Percentiles rank a stretch among this genome's conserved stretches.
These are phyloP conservation scores for Lepiota subincarnata DNA, from an alignment of 768 basidiomycete species.

Conservation along the genomic window DNA sequence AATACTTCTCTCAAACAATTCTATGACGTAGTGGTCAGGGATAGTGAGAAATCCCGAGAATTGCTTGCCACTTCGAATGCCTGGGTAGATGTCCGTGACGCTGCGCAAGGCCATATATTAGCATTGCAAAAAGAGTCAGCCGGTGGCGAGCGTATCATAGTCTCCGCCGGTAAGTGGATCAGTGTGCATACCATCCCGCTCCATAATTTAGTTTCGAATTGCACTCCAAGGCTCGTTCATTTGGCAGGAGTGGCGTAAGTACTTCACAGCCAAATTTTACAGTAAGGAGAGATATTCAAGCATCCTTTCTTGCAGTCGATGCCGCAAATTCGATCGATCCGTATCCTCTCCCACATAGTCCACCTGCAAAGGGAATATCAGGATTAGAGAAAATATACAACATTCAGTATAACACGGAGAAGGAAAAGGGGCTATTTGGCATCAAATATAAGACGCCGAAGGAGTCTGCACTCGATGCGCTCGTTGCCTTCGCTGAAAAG, in stretches of 20 bases:
- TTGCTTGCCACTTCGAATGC: constrained; percentile 15
- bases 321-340: constrained; percentile 24
- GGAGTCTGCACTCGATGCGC: constrained; percentile 26
- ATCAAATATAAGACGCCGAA: constrained; percentile 26
- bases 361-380: constrained; percentile 25
- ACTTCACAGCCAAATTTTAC: background rate
- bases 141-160: constrained; percentile 54
- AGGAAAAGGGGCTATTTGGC: constrained; percentile 27
- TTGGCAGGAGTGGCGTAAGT: constrained; percentile 36
- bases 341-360: constrained; percentile 20
- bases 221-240: constrained; percentile 17
- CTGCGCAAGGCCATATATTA: constrained; percentile 50
- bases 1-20: constrained; percentile 33
- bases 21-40: constrained; percentile 23
- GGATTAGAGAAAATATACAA: constrained; percentile 18
- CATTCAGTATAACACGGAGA: constrained; percentile 22
- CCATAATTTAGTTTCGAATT: background rate
- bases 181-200: background rate
- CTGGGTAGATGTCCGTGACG: constrained; percentile 54
- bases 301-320: constrained; percentile 23
- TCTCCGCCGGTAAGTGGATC: constrained; percentile 28
- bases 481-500: constrained; percentile 27
- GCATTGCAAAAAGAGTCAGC: constrained; percentile 51
- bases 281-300: background rate
- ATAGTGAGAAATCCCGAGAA: constrained; percentile 18